Conservation (phyloP, 257 asterid species). For the Verbena officinalis region DNA sequence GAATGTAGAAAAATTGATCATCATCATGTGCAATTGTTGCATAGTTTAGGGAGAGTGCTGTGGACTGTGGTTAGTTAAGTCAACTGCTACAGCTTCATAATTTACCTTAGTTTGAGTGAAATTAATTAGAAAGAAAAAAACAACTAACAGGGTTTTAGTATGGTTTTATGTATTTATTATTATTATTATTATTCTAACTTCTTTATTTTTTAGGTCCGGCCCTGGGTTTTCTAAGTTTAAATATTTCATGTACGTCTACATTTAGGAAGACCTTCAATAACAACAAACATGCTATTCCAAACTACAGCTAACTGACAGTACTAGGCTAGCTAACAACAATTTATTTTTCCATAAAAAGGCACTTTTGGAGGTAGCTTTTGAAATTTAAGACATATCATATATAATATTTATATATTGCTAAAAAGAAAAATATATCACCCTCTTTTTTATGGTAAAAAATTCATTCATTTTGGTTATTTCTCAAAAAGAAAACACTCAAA, state of each 20-base stretch:
- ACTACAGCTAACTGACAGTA: neutral
- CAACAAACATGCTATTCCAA: neutral
- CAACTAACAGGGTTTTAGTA: too few relatives aligned
- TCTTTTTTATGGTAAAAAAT: too few relatives aligned
- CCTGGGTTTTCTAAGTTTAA: neutral
- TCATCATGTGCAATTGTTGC: neutral
- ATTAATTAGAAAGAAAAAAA: too few relatives aligned
- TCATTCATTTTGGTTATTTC: too few relatives aligned
- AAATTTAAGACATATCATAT: too few relatives aligned
- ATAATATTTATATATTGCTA: too few relatives aligned
- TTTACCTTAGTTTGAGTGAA: neutral
- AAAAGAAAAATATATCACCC: too few relatives aligned
- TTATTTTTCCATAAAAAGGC: too few relatives aligned
- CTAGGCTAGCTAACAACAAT: too few relatives aligned
- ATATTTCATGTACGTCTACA: neutral
- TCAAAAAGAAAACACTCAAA: too few relatives aligned
- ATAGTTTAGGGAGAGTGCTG: neutral
- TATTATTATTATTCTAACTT: neutral
- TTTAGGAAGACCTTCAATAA: neutral
- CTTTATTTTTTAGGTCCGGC: constrained; percentile 4
- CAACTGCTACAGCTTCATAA: neutral
- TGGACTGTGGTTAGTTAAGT: too few relatives aligned
- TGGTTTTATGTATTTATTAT: neutral
- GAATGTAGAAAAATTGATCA: neutral
- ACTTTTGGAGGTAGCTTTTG: too few relatives aligned